phyloP scores from a whole-genome alignment of 2,329 filamentous ascomycete genomes.

The Aspergillus pseudotamarii region DNA sequence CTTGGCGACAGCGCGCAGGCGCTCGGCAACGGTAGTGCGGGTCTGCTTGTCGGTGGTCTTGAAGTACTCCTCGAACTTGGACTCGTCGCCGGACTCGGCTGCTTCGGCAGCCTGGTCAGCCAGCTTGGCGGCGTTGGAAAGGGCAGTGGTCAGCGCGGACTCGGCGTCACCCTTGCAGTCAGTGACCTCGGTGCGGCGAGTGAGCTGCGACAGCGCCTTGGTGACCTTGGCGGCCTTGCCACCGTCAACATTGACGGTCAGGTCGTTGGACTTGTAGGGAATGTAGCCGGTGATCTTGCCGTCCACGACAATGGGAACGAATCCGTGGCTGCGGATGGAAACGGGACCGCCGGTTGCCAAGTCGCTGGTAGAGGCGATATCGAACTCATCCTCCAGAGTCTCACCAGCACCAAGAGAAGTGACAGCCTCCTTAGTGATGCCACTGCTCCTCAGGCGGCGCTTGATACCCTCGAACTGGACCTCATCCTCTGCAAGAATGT shows the following conservation, averaged over 20 bases:
- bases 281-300: constrained; percentile 58
- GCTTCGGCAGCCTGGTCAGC: constrained; percentile 47
- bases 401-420: constrained; percentile 33
- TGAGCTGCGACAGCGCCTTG: constrained; percentile 44
- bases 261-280: constrained; percentile 61
- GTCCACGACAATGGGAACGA: constrained; percentile 58
- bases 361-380: constrained; percentile 43
- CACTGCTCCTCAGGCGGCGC: constrained; percentile 28
- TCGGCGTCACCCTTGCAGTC: constrained; percentile 57
- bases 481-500: constrained; percentile 26
- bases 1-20: constrained; percentile 55
- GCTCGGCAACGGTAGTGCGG: constrained; percentile 53
- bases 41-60: constrained; percentile 55
- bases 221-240: constrained; percentile 55
- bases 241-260: constrained; percentile 62
- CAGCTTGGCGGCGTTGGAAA: constrained; percentile 51
- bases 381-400: constrained; percentile 35
- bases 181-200: constrained; percentile 54
- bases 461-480: constrained; percentile 38
- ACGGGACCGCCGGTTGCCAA: constrained; percentile 55
- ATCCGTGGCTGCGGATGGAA: constrained; percentile 59
- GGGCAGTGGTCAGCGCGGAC: constrained; percentile 52
- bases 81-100: constrained; percentile 48
- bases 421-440: constrained; percentile 32
- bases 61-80: constrained; percentile 58